phyloP scores from a whole-genome alignment of 768 basidiomycete genomes.

The Leccinum incarnatum region DNA sequence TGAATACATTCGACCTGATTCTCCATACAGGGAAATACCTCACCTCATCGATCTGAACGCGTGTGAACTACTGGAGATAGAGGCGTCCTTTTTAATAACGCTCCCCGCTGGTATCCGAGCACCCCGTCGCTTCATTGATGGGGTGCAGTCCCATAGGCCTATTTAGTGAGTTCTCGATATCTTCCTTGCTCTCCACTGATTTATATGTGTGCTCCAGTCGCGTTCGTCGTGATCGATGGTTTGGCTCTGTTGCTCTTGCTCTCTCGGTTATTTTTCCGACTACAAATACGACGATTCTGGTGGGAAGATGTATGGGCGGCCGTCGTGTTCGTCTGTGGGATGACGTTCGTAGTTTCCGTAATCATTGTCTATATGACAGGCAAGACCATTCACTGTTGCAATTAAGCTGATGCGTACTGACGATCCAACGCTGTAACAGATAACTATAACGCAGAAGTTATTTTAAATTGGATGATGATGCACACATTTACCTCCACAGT shows the following conservation, averaged over 20 bases:
- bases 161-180: not conserved
- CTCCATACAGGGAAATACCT: not conserved
- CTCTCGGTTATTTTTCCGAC: conserved; percentile 15
- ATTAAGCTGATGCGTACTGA: not conserved
- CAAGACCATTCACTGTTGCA: not conserved
- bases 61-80: not conserved
- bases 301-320: conserved; percentile 27
- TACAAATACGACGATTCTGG: conserved; percentile 18
- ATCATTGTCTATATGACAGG: not conserved
- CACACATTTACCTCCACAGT: not conserved
- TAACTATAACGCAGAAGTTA: not conserved
- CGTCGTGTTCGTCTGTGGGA: not conserved
- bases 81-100: not conserved
- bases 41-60: not conserved
- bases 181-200: not conserved
- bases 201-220: not conserved
- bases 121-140: not conserved
- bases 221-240: not conserved
- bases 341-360: not conserved
- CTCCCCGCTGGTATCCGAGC: not conserved
- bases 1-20: not conserved
- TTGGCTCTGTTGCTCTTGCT: conserved; percentile 10
- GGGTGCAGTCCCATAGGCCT: not conserved
- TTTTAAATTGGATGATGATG: not conserved
- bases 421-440: not conserved